A percentile compares a stretch with the other conserved stretches of the same genome.
phyloP scores from a whole-genome alignment of 2,329 filamentous ascomycete species.

The Elsinoe perseae region DNA sequence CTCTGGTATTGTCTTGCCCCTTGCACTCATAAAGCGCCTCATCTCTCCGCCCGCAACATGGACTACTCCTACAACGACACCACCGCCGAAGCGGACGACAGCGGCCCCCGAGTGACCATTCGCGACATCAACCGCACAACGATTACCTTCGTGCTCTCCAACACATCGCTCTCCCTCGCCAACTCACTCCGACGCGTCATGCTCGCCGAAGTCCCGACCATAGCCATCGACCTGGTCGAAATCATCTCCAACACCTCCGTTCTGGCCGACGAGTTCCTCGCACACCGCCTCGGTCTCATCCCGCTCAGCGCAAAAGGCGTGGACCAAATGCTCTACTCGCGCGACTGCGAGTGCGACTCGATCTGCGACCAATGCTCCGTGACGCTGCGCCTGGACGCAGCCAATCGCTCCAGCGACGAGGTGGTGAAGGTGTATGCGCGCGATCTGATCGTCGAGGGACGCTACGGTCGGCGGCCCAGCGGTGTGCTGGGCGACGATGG shows the following conservation, averaged over 20 bases:
- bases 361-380: constrained; percentile 91
- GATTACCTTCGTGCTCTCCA: constrained; percentile 85
- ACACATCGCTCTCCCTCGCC: constrained; percentile 82
- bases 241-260: constrained; percentile 92
- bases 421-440: constrained; percentile 92
- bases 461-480: constrained; percentile 28
- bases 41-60: constrained; percentile 14
- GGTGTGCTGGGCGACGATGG: constrained; percentile 55
- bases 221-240: constrained; percentile 91
- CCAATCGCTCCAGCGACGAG: constrained; percentile 62
- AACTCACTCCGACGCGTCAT: constrained; percentile 88
- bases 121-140: constrained; percentile 57
- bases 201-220: constrained; percentile 86
- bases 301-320: constrained; percentile 79
- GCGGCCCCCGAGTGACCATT: constrained; percentile 42
- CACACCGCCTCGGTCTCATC: constrained; percentile 82
- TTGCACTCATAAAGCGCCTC: too few relatives aligned
- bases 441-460: constrained; percentile 60
- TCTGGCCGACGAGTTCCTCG: constrained; percentile 90
- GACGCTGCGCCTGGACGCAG: constrained; percentile 70
- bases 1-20: too few relatives aligned
- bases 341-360: constrained; percentile 94
- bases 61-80: constrained; percentile 21
- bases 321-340: constrained; percentile 73
- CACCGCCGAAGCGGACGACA: constrained; percentile 36